A percentile compares a stretch with the other conserved stretches of the same genome.
Conservation (phyloP, 768 basidiomycete genomes). For the Harrya chromipes region DNA sequence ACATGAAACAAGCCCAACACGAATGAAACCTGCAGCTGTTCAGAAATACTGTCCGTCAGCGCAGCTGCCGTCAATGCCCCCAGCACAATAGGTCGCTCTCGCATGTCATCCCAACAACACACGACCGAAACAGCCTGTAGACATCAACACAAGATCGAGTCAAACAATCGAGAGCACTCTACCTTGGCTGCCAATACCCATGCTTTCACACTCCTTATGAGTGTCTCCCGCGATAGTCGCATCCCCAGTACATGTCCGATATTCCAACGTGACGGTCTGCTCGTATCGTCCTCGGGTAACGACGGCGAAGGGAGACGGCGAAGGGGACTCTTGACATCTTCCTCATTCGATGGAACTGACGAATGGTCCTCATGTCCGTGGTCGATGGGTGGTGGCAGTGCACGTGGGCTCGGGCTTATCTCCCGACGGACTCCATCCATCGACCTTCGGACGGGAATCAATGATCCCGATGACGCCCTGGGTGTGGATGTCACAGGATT, state of each 20-base stretch:
- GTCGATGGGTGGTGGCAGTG: conserved; percentile 15
- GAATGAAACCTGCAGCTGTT: conserved; percentile 36
- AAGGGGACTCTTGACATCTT: conserved; percentile 11
- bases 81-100: conserved; percentile 24
- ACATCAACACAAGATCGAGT: background rate
- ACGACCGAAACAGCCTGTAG: conserved; percentile 24
- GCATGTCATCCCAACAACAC: conserved; percentile 21
- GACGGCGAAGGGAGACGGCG: conserved; percentile 17
- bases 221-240: conserved; percentile 14
- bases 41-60: conserved; percentile 45
- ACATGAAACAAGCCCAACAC: conserved; percentile 42
- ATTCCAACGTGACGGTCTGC: background rate
- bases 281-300: background rate
- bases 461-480: conserved; percentile 13
- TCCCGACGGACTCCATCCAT: conserved; percentile 11
- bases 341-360: background rate
- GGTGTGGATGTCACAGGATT: conserved; percentile 17
- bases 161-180: background rate
- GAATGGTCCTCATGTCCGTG: background rate
- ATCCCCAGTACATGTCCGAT: conserved; percentile 5
- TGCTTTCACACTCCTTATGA: conserved; percentile 34
- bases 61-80: conserved; percentile 35
- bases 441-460: conserved; percentile 24
- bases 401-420: conserved; percentile 6
- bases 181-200: conserved; percentile 38